Percentiles rank a stretch among this genome's conserved stretches.
Conservation (phyloP, 169 alveolate genomes). For the Eimeria sp. region DNA sequence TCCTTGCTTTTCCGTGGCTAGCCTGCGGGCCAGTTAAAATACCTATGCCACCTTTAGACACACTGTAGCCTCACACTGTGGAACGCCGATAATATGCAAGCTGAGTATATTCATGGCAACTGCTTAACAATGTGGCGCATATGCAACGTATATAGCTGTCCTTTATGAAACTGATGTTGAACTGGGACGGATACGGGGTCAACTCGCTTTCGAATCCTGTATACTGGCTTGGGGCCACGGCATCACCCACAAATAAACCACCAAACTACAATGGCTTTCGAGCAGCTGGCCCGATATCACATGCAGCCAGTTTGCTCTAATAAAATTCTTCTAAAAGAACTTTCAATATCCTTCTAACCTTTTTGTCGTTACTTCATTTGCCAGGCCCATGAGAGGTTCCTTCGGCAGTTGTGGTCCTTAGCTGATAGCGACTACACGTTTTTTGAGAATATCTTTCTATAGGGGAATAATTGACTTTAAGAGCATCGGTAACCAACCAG, state of each 20-base stretch:
- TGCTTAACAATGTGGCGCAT: background rate
- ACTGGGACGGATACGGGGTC: no score
- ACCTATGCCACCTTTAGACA: background rate
- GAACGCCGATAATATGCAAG: background rate
- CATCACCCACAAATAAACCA: no score
- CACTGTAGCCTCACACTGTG: background rate
- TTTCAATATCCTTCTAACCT: background rate
- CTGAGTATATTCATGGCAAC: background rate
- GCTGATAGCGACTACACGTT: background rate
- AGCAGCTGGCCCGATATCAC: no score
- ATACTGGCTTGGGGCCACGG: no score
- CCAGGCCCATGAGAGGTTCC: background rate
- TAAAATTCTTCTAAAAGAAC: background rate
- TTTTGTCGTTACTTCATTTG: background rate
- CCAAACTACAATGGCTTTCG: no score
- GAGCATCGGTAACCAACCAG: background rate
- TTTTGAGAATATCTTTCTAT: background rate
- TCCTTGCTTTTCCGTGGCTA: background rate
- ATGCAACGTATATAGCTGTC: background rate
- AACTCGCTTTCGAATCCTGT: no score
- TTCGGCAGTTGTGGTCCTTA: background rate
- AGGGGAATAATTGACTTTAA: background rate
- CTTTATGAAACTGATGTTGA: no score
- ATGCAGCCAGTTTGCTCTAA: background rate
- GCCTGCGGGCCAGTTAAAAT: background rate